Evolutionary conservation across 78 protist species (phyloP), one percentile per base, ranked within the genome.

Genomic region (Planoprotostelium fungivorum): DNA sequence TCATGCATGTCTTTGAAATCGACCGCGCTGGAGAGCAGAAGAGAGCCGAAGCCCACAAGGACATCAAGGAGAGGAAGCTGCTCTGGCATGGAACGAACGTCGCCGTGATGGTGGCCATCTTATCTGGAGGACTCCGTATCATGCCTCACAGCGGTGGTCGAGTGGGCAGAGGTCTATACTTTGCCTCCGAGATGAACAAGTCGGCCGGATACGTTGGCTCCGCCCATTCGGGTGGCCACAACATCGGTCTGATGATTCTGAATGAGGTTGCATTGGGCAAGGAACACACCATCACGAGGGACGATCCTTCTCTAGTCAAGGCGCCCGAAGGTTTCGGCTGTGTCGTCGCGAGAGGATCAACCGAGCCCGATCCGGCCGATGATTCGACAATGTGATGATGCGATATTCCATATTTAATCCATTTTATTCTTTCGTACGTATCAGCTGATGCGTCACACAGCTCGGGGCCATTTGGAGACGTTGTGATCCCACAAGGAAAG

Each of bases 111-210:
- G 91, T 84, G 25, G 91, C 94, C 86, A 89, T 92, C 37, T 38
- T 92, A 5, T 39, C 29, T 29, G 34, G 87, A 9, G 94, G 94
- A 5, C 84, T 92, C 35, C 91, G 94, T 84, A 92, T 92, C 87
- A 92, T 92, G 94, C 94, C 94, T 9, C 92, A 89, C 89, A 9
- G 88, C 0, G 94, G 94, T 31, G 94, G 94, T 29, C 88, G 94
- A 29, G 94, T 92, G 25, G 94, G 94, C 83, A 35, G n/a, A 25
- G 93, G 92, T 29, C 34, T 91, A 25, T 91, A 91, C 63, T 34
- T 88, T 1, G 94, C 94, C n/a, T 5, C 84, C 28, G 39, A 31
- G 37, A 88, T 25, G 28, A 1, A n/a, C 16, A 91, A 91, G 36
- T 91, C 94, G 35, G 90, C 87, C 86, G 29, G 88, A 0, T 91